Percentiles rank a stretch among this genome's conserved stretches.
Conservation (phyloP, 768 basidiomycete genomes). For the Wakefieldia striispora region DNA sequence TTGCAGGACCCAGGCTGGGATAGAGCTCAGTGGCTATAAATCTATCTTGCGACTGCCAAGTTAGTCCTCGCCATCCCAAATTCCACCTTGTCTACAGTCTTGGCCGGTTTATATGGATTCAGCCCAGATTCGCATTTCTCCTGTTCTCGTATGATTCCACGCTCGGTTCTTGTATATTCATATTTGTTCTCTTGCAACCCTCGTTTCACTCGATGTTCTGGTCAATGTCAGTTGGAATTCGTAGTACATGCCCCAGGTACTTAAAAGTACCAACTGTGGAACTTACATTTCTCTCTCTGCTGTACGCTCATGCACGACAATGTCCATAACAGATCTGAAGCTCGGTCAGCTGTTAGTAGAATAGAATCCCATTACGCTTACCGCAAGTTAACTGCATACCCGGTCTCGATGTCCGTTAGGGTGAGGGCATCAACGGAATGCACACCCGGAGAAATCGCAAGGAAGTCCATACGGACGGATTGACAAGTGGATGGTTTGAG, state of each 20-base stretch:
- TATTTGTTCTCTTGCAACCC: slow-evolving; percentile 13
- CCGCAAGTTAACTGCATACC: slow-evolving; percentile 72
- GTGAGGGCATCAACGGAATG: slow-evolving; percentile 72
- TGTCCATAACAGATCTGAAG: slow-evolving; percentile 67
- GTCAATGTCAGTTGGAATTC: not conserved
- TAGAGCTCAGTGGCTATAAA: slow-evolving; percentile 71
- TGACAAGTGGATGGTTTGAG: slow-evolving; percentile 80
- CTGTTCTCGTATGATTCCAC: slow-evolving; percentile 9
- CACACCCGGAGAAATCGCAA: slow-evolving; percentile 77
- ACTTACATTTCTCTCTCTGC: not conserved
- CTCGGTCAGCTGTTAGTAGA: slow-evolving; percentile 2
- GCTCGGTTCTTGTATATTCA: slow-evolving; percentile 23
- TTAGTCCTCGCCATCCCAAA: not conserved
- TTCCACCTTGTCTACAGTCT: not conserved
- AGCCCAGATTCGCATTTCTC: not conserved
- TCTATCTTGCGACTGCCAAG: not conserved
- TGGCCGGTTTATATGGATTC: not conserved
- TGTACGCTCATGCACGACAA: slow-evolving; percentile 62
- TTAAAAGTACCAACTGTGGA: slow-evolving; percentile 14
- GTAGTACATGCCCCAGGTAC: slow-evolving; percentile 10
- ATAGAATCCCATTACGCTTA: slow-evolving; percentile 27
- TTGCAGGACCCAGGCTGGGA: slow-evolving; percentile 95
- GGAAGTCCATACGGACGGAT: slow-evolving; percentile 81
- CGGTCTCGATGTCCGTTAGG: slow-evolving; percentile 73
- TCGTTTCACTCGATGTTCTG: slow-evolving; percentile 1